These are phyloP conservation scores for Cutaneotrichosporon cutaneum DNA, from an alignment of 1,284 basidiomycete genomes.

Conservation along the genomic window DNA sequence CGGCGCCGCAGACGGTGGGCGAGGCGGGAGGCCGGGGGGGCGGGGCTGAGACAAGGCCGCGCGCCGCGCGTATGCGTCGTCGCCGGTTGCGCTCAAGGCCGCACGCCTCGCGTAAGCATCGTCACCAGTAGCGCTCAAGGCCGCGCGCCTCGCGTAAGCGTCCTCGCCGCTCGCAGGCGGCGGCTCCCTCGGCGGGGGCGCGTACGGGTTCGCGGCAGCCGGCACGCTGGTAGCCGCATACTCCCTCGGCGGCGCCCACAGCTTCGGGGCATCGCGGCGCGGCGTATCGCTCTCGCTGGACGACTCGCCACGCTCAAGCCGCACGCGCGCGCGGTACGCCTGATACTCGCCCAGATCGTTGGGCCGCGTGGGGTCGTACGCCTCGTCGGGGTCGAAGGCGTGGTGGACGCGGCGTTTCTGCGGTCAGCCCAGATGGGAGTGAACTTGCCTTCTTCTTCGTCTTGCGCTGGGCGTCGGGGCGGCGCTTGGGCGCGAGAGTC, in stretches of 20 bases:
- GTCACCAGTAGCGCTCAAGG: conserved; percentile 19
- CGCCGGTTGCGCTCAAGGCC: conserved; percentile 19
- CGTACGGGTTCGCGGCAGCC: background rate
- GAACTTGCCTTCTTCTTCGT: conserved; percentile 44
- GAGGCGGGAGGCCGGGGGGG: conserved; percentile 9
- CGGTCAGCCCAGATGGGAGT: background rate
- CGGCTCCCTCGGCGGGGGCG: background rate
- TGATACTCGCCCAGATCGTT: conserved; percentile 53
- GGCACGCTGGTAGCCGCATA: conserved; percentile 24
- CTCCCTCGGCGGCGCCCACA: conserved; percentile 48
- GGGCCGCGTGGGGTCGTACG: conserved; percentile 50
- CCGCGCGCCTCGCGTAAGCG: conserved; percentile 26
- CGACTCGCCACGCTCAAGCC: conserved; percentile 37
- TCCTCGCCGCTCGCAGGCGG: background rate
- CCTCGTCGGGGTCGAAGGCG: conserved; percentile 49
- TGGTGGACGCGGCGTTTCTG: conserved; percentile 30
- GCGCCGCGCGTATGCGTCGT: conserved; percentile 48
- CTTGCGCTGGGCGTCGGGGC: conserved; percentile 13
- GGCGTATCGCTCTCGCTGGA: conserved; percentile 45
- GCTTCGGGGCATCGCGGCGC: conserved; percentile 46
- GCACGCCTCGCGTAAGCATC: conserved; percentile 30
- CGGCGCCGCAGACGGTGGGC: background rate
- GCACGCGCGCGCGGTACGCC: conserved; percentile 40
- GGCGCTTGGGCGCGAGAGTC: conserved; percentile 33
- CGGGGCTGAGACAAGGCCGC: conserved; percentile 24